Conservation (phyloP, 371 early-diverging fungal genomes). For the Saksenaea oblongispora region DNA sequence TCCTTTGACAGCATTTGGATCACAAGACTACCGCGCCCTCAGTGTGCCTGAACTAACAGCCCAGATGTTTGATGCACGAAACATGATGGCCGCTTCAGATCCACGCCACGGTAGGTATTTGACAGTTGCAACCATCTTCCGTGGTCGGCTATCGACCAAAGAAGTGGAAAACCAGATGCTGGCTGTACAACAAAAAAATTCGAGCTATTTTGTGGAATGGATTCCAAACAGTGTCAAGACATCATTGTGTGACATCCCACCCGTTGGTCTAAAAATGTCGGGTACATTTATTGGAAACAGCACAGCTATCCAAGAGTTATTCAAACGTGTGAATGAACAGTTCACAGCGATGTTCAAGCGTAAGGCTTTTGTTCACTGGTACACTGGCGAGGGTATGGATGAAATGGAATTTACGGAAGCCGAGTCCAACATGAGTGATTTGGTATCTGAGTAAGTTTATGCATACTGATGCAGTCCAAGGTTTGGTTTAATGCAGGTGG, state of each 20-base stretch:
- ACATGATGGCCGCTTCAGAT: constrained; percentile 98
- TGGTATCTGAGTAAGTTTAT: constrained; percentile 90
- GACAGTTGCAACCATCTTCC: constrained; percentile 95
- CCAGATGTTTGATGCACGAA: constrained; percentile 95
- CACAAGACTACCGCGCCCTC: constrained; percentile 80
- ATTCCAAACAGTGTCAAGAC: constrained; percentile 98
- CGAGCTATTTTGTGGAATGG: constrained; percentile 96
- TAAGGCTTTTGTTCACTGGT: constrained; percentile 95
- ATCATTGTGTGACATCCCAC: constrained; percentile 95
- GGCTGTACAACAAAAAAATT: constrained; percentile 87
- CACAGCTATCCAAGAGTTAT: constrained; percentile 95
- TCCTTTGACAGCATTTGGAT: constrained; percentile 84
- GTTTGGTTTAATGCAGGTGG: background rate
- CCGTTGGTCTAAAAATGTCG: constrained; percentile 91
- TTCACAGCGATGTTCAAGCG: constrained; percentile 88
- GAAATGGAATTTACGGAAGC: constrained; percentile 94
- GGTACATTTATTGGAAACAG: constrained; percentile 97
- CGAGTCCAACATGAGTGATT: constrained; percentile 95
- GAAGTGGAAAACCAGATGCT: constrained; percentile 98
- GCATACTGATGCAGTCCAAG: background rate
- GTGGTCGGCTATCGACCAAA: constrained; percentile 96
- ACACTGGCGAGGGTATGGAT: constrained; percentile 93
- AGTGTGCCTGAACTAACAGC: constrained; percentile 90
- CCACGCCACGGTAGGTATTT: constrained; percentile 95
- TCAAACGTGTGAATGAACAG: constrained; percentile 94